These are phyloP conservation scores for Kodamaea leandrae DNA, from an alignment of 805 yeast species.

Conservation along the genomic window DNA sequence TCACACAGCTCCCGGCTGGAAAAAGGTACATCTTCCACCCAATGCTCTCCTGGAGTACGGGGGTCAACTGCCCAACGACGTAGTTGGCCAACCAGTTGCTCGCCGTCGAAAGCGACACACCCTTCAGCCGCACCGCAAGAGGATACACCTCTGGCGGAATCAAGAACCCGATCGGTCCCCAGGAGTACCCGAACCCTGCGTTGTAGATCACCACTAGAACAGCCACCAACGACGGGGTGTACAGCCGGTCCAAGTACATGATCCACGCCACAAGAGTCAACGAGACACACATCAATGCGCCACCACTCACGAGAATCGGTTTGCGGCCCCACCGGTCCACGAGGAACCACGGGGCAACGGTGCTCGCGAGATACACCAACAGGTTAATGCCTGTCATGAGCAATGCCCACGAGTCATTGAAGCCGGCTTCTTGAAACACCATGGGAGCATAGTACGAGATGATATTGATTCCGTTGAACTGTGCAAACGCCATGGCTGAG, in stretches of 20 bases:
- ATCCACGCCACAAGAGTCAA: constrained; percentile 32
- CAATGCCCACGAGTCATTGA: constrained; percentile 40
- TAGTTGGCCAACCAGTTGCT: constrained; percentile 46
- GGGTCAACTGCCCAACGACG: constrained; percentile 45
- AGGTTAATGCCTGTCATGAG: constrained; percentile 46
- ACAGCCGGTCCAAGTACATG: constrained; percentile 30
- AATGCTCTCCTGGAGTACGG: constrained; percentile 37
- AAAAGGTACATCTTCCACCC: constrained; percentile 43
- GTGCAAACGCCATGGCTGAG: constrained; percentile 45
- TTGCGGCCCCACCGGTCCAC: constrained; percentile 47
- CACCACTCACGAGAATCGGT: constrained; percentile 44
- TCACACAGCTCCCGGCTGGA: constrained; percentile 38
- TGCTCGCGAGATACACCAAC: constrained; percentile 36
- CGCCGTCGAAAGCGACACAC: constrained; percentile 44
- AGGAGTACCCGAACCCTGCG: constrained; percentile 44
- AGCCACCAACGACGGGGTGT: constrained; percentile 40
- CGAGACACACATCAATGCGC: constrained; percentile 37
- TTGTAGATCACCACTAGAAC: constrained; percentile 41
- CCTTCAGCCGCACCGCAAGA: constrained; percentile 41
- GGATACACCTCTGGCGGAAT: constrained; percentile 46
- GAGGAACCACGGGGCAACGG: constrained; percentile 46
- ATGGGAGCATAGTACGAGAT: constrained; percentile 59
- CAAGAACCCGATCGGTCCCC: constrained; percentile 47
- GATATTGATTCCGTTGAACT: constrained; percentile 54
- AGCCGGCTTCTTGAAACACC: constrained; percentile 49